Conservation (phyloP, 129 eudicot species). For the Arctium minus region DNA sequence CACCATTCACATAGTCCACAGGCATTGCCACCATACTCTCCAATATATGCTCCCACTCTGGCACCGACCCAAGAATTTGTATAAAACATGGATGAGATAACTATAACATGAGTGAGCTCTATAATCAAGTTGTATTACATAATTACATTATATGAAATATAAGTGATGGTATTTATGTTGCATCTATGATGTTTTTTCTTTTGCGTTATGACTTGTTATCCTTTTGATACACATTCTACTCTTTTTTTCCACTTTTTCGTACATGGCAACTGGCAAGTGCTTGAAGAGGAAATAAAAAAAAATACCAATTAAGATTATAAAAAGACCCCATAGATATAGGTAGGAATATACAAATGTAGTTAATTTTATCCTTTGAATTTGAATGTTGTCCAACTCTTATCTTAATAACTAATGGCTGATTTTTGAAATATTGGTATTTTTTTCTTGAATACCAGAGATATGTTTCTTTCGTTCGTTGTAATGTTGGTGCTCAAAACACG, state of each 20-base stretch:
- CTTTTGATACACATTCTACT: neutral
- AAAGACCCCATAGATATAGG: neutral
- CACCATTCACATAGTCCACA: constrained; percentile 21
- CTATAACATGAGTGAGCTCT: neutral
- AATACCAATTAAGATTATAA: neutral
- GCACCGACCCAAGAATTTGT: neutral
- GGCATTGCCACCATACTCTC: constrained; percentile 6
- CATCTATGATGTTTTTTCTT: neutral
- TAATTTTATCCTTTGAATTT: neutral
- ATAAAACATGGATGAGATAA: neutral
- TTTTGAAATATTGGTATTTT: too few species aligned
- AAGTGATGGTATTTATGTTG: neutral
- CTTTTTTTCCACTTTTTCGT: neutral
- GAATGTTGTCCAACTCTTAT: neutral
- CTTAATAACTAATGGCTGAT: neutral
- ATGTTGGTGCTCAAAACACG: too few species aligned
- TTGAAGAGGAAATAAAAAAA: neutral
- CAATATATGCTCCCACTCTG: neutral
- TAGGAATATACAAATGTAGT: neutral
- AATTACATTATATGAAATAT: neutral
- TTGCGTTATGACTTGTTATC: neutral
- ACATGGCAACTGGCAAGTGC: neutral
- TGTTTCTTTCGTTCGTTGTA: too few species aligned
- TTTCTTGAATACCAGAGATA: too few species aligned
- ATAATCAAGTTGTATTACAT: neutral